Evolutionary conservation across 345 rosid genomes (phyloP).

Genomic region (Camelina neglecta): DNA sequence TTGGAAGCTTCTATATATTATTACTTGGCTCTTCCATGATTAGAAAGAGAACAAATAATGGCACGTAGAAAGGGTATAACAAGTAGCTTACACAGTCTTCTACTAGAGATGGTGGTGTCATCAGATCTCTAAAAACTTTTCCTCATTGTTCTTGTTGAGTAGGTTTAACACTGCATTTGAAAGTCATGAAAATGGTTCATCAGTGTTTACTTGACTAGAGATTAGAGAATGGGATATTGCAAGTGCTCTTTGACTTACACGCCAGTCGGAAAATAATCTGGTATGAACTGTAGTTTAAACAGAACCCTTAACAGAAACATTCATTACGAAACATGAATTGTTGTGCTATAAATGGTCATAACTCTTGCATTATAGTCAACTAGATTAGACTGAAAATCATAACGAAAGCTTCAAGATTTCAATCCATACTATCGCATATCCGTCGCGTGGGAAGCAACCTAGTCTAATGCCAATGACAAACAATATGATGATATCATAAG

Average conservation of each 20-base stretch:
- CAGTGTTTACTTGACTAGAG: slow-evolving; percentile 1
- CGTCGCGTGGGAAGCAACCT: neutral
- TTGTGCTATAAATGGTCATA: neutral
- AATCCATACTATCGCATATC: neutral
- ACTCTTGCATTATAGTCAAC: neutral
- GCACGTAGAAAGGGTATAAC: neutral
- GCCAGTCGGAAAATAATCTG: neutral
- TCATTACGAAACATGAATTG: neutral
- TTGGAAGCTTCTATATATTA: slow-evolving; percentile 31
- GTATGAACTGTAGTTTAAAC: no score
- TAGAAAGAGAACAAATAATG: neutral
- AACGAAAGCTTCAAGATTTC: slow-evolving; percentile 4
- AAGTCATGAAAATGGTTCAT: neutral
- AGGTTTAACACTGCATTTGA: neutral
- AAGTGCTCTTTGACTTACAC: neutral
- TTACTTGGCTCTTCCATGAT: neutral
- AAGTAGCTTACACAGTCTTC: neutral
- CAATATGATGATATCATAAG: neutral
- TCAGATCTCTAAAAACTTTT: neutral
- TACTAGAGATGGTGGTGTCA: neutral
- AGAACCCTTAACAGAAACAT: neutral
- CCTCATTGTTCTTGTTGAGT: neutral
- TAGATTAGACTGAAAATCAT: neutral
- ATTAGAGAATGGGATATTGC: neutral
- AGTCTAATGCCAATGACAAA: neutral